Percentiles rank a stretch among this genome's conserved stretches.
Conservation (phyloP, 2,329 filamentous ascomycete genomes). For the Ceratocystis papillata region DNA sequence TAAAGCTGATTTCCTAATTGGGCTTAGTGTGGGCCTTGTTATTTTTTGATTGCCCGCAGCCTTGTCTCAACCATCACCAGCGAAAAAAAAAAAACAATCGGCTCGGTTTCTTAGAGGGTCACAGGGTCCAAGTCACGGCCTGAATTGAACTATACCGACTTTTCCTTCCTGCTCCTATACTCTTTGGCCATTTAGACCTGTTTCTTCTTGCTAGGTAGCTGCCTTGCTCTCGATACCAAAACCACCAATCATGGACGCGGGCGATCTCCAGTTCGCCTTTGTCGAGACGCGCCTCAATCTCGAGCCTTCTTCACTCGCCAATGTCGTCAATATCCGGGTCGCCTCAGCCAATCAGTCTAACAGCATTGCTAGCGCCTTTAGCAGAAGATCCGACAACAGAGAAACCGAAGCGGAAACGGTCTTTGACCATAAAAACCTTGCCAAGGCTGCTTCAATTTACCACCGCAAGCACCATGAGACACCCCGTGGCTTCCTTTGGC, state of each 20-base stretch:
- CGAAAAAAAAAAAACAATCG: slow-evolving; percentile 4
- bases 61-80: slow-evolving; percentile 22
- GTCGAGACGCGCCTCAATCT: slow-evolving; percentile 81
- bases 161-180: neutral
- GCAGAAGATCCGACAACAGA: slow-evolving; percentile 13
- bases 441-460: slow-evolving; percentile 70
- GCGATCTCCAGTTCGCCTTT: slow-evolving; percentile 57
- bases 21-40: slow-evolving; percentile 25
- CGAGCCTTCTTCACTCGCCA: slow-evolving; percentile 58
- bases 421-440: slow-evolving; percentile 63
- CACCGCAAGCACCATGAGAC: slow-evolving; percentile 65
- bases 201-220: neutral
- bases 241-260: slow-evolving; percentile 45
- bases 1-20: slow-evolving; percentile 26
- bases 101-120: neutral
- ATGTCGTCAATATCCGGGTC: slow-evolving; percentile 59
- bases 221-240: neutral
- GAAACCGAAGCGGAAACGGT: slow-evolving; percentile 57
- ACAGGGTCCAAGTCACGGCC: slow-evolving; percentile 5
- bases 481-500: slow-evolving; percentile 83
- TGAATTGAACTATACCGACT: neutral
- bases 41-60: slow-evolving; percentile 21
- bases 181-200: neutral
- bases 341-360: slow-evolving; percentile 41
- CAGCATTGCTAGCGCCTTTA: slow-evolving; percentile 29